These are phyloP conservation scores for Aphanomyces astaci DNA, from an alignment of 352 stramenopile species.

Conservation along the genomic window DNA sequence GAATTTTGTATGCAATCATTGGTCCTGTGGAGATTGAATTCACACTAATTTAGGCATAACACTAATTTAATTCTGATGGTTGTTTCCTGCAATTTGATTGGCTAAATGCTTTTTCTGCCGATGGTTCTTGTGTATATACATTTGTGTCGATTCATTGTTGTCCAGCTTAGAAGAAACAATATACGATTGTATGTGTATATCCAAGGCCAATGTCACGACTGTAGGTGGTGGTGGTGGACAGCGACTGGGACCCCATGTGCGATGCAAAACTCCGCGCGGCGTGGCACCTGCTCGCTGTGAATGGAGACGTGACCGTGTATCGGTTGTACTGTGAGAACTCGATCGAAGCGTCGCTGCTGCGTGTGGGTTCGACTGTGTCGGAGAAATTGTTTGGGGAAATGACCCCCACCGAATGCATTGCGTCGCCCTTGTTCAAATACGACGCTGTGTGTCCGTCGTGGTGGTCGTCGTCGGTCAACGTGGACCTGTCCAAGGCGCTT, in stretches of 20 bases:
- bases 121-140: too few species aligned
- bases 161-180: too few species aligned
- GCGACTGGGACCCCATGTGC: slow-evolving; percentile 71
- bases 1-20: too few species aligned
- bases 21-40: too few species aligned
- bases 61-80: too few species aligned
- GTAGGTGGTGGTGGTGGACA: slow-evolving; percentile 64
- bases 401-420: slow-evolving; percentile 57
- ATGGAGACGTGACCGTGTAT: slow-evolving; percentile 46
- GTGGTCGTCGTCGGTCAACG: not conserved
- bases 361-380: slow-evolving; percentile 55
- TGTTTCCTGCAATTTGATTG: too few species aligned
- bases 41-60: too few species aligned
- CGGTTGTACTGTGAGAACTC: slow-evolving; percentile 75
- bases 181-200: too few species aligned
- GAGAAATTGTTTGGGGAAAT: slow-evolving; percentile 78
- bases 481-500: slow-evolving; percentile 27
- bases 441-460: slow-evolving; percentile 12
- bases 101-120: too few species aligned
- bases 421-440: slow-evolving; percentile 25
- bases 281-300: slow-evolving; percentile 53
- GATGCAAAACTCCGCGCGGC: slow-evolving; percentile 74
- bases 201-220: too few species aligned
- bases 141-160: too few species aligned
- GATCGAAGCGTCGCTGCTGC: slow-evolving; percentile 65